A percentile compares a stretch with the other conserved stretches of the same genome.
phyloP scores from a whole-genome alignment of 352 stramenopile species.

The Globisporangium paddicum region DNA sequence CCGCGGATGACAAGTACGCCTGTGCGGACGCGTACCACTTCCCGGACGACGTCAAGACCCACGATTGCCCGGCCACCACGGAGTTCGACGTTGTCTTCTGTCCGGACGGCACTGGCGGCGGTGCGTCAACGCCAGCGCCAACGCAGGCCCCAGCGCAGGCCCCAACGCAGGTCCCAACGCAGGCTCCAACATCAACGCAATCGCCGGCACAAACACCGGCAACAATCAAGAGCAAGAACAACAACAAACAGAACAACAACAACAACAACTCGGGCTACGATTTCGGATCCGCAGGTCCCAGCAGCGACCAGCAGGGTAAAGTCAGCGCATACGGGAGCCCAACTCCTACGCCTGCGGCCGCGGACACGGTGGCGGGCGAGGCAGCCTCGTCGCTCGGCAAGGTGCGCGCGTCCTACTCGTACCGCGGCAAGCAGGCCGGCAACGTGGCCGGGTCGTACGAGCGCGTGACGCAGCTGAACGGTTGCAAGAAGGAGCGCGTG shows the following conservation, averaged over 20 bases:
- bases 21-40: slow-evolving; percentile 61
- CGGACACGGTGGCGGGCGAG: slow-evolving; percentile 1
- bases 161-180: neutral
- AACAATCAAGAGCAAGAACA: neutral
- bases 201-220: neutral
- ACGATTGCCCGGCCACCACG: slow-evolving; percentile 34
- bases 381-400: slow-evolving; percentile 12
- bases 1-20: slow-evolving; percentile 14
- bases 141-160: slow-evolving; percentile 1
- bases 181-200: slow-evolving; percentile 1
- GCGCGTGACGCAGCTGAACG: slow-evolving; percentile 34
- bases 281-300: neutral
- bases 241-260: slow-evolving; percentile 9
- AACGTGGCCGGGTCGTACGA: slow-evolving; percentile 46
- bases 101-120: slow-evolving; percentile 11
- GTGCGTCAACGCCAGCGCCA: neutral
- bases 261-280: slow-evolving; percentile 1
- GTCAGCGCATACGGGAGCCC: neutral
- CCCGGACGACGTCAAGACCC: slow-evolving; percentile 67
- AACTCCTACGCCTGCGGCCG: neutral
- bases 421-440: slow-evolving; percentile 44
- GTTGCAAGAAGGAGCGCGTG: slow-evolving; percentile 36
- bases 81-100: slow-evolving; percentile 58
- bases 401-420: slow-evolving; percentile 45
- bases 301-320: slow-evolving; percentile 4